phyloP scores from a whole-genome alignment of 1,284 basidiomycete genomes.

The Sphagnurus paluster region DNA sequence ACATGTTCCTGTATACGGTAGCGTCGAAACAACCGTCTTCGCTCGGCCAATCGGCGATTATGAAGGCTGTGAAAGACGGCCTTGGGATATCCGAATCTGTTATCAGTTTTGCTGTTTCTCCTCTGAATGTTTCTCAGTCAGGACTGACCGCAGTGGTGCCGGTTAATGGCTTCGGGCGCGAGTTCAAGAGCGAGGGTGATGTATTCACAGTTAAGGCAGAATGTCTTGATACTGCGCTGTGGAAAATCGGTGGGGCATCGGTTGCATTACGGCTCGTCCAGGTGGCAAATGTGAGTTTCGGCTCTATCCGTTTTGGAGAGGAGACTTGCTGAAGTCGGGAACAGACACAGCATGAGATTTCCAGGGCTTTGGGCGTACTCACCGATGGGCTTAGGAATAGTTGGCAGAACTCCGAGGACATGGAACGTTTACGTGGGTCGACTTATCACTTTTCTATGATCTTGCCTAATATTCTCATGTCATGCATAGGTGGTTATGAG shows the following conservation, averaged over 20 bases:
- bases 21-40: constrained; percentile 28
- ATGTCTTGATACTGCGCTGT: constrained; percentile 76
- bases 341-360: constrained; percentile 74
- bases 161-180: constrained; percentile 20
- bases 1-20: constrained; percentile 56
- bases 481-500: constrained; percentile 81
- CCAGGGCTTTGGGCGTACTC: constrained; percentile 70
- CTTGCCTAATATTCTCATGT: background rate
- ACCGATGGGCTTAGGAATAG: constrained; percentile 77
- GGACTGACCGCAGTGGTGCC: constrained; percentile 21
- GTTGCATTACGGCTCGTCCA: constrained; percentile 78
- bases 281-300: constrained; percentile 60
- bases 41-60: constrained; percentile 36
- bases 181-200: constrained; percentile 51
- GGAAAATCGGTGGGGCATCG: constrained; percentile 83
- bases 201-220: constrained; percentile 60
- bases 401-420: constrained; percentile 93
- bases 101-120: constrained; percentile 40
- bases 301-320: constrained; percentile 1
- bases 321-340: background rate
- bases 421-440: constrained; percentile 77
- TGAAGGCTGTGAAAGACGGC: constrained; percentile 57
- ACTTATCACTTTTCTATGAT: background rate
- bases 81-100: constrained; percentile 24
- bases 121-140: constrained; percentile 30